Evolutionary conservation across 2,329 filamentous ascomycete genomes (phyloP).

Genomic region (Xylariaceae sp.): DNA sequence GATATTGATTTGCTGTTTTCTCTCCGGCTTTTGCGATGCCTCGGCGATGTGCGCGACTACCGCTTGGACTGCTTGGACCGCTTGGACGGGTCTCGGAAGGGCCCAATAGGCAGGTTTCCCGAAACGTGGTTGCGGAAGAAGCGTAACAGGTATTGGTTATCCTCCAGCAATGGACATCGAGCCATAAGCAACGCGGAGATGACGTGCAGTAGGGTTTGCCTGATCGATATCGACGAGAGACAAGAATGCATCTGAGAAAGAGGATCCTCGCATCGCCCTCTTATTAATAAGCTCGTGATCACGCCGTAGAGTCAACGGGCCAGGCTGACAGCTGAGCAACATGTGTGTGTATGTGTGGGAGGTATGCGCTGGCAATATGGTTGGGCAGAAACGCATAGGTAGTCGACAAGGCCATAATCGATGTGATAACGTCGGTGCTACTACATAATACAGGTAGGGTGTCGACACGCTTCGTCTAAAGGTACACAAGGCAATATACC

Average conservation of each 20-base stretch:
- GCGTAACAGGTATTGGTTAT: slow-evolving; percentile 1
- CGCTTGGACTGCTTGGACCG: no score
- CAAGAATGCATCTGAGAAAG: slow-evolving; percentile 8
- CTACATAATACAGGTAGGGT: neutral
- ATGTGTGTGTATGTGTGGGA: slow-evolving; percentile 17
- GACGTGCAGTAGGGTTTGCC: slow-evolving; percentile 4
- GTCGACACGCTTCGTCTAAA: neutral
- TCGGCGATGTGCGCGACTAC: slow-evolving; percentile 6
- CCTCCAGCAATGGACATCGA: slow-evolving; percentile 6
- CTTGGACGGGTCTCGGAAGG: neutral
- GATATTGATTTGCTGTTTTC: neutral
- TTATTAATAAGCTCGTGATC: slow-evolving; percentile 10
- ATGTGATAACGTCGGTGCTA: slow-evolving; percentile 4
- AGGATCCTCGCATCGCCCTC: slow-evolving; percentile 8
- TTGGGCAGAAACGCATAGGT: slow-evolving; percentile 28
- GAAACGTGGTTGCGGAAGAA: slow-evolving; percentile 10
- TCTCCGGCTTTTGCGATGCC: neutral
- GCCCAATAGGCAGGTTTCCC: slow-evolving; percentile 14
- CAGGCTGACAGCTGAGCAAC: slow-evolving; percentile 20
- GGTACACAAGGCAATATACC: neutral
- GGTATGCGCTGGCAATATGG: slow-evolving; percentile 33
- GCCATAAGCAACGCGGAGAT: neutral
- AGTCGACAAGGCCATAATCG: slow-evolving; percentile 9
- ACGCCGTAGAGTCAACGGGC: slow-evolving; percentile 5
- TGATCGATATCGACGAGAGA: slow-evolving; percentile 6